Conservation (phyloP, 1,284 basidiomycete species). For the Cutaneotrichosporon sp. region DNA sequence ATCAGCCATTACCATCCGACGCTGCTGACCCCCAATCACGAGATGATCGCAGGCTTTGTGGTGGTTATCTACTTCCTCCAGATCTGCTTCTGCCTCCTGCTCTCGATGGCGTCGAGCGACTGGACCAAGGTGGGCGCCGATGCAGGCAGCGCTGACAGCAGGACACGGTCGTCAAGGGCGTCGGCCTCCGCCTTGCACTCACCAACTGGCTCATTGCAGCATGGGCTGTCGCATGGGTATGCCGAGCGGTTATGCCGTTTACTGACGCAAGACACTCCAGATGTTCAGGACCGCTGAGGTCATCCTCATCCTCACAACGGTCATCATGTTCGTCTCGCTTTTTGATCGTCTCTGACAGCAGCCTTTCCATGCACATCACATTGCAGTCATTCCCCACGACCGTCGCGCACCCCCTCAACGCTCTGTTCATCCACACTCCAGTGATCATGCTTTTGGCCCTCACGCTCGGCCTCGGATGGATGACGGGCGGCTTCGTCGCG, state of each 20-base stretch:
- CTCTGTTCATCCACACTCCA: constrained; percentile 52
- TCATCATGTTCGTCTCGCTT: constrained; percentile 44
- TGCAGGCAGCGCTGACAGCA: constrained; percentile 28
- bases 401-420: constrained; percentile 50
- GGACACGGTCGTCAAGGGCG: constrained; percentile 65
- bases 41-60: constrained; percentile 64
- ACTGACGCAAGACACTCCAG: constrained; percentile 37
- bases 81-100: constrained; percentile 72
- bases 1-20: constrained; percentile 61
- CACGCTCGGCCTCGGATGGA: constrained; percentile 50
- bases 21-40: constrained; percentile 63
- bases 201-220: constrained; percentile 76
- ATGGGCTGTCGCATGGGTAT: constrained; percentile 77
- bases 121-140: constrained; percentile 66
- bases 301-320: constrained; percentile 40
- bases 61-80: constrained; percentile 47
- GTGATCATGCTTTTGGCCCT: constrained; percentile 52
- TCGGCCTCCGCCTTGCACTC: constrained; percentile 69
- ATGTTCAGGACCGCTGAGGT: constrained; percentile 44
- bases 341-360: constrained; percentile 11
- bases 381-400: constrained; percentile 41
- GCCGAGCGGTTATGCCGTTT: constrained; percentile 16
- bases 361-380: constrained; percentile 45
- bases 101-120: constrained; percentile 63
- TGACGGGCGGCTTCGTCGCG: constrained; percentile 52